A percentile compares a stretch with the other conserved stretches of the same genome.
These are phyloP conservation scores for Penicillium capsulatum DNA, from an alignment of 2,329 filamentous ascomycete genomes.

Conservation along the genomic window DNA sequence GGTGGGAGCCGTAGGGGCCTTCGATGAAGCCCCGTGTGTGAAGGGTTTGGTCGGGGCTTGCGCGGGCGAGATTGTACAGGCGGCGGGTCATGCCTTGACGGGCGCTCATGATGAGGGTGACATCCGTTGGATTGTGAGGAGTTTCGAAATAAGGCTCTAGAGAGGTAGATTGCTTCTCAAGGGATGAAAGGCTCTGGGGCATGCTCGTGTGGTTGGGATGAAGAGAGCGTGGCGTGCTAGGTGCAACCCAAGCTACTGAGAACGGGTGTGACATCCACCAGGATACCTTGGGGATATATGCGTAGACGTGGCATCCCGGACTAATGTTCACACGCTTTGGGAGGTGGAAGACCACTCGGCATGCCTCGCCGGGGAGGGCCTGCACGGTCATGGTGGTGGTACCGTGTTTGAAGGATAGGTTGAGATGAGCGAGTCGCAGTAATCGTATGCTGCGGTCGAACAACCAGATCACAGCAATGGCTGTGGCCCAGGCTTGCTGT, in stretches of 20 bases:
- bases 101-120: slow-evolving; percentile 57
- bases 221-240: slow-evolving; percentile 21
- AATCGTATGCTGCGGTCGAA: slow-evolving; percentile 47
- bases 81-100: slow-evolving; percentile 61
- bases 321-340: slow-evolving; percentile 51
- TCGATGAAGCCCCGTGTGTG: slow-evolving; percentile 56
- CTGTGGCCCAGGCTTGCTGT: slow-evolving; percentile 38
- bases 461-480: slow-evolving; percentile 39
- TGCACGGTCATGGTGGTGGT: slow-evolving; percentile 53
- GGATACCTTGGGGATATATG: slow-evolving; percentile 53
- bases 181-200: slow-evolving; percentile 20
- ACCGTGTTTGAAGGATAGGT: slow-evolving; percentile 48
- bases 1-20: slow-evolving; percentile 60
- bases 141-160: slow-evolving; percentile 24
- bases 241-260: slow-evolving; percentile 46
- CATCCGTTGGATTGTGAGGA: slow-evolving; percentile 28
- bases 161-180: slow-evolving; percentile 33
- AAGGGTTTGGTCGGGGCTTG: slow-evolving; percentile 48
- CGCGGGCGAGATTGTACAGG: slow-evolving; percentile 55
- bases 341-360: slow-evolving; percentile 58
- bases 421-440: slow-evolving; percentile 51
- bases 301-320: slow-evolving; percentile 58
- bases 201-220: slow-evolving; percentile 9
- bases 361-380: slow-evolving; percentile 58
- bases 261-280: slow-evolving; percentile 50